Conservation (phyloP, 1,139 yeast species). For the Lizanozyma gosingica region DNA sequence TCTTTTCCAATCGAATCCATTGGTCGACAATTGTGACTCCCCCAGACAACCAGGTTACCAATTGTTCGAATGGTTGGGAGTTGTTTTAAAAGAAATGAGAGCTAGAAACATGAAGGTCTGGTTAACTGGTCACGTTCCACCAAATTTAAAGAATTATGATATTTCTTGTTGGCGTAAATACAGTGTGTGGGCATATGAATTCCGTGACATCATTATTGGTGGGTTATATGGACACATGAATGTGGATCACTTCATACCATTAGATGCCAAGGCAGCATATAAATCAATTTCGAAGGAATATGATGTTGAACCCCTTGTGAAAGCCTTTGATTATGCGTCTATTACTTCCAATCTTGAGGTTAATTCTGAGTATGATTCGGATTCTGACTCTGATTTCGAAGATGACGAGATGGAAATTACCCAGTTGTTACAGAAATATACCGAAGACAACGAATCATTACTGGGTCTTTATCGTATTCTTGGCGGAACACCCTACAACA, state of each 20-base stretch:
- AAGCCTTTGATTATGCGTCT: constrained; percentile 1
- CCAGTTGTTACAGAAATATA: not conserved
- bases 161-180: constrained; percentile 63
- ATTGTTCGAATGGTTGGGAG: constrained; percentile 70
- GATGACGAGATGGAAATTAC: constrained; percentile 4
- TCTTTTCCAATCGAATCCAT: constrained; percentile 66
- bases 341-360: not conserved
- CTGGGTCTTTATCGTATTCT: constrained; percentile 6
- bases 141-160: constrained; percentile 70
- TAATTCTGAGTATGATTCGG: constrained; percentile 5
- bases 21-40: constrained; percentile 71
- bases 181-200: constrained; percentile 71
- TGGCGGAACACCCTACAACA: constrained; percentile 62
- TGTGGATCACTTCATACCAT: constrained; percentile 72
- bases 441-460: constrained; percentile 1
- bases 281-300: constrained; percentile 28
- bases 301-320: constrained; percentile 2
- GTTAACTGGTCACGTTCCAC: constrained; percentile 86
- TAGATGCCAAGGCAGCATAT: constrained; percentile 64
- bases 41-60: constrained; percentile 73
- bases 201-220: constrained; percentile 73
- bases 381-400: constrained; percentile 6
- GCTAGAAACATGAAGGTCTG: constrained; percentile 75
- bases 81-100: constrained; percentile 63
- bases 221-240: constrained; percentile 87